Base-by-base conservation (phyloP, 164 flowering plant species). In the Magnolia sinica region DNA sequence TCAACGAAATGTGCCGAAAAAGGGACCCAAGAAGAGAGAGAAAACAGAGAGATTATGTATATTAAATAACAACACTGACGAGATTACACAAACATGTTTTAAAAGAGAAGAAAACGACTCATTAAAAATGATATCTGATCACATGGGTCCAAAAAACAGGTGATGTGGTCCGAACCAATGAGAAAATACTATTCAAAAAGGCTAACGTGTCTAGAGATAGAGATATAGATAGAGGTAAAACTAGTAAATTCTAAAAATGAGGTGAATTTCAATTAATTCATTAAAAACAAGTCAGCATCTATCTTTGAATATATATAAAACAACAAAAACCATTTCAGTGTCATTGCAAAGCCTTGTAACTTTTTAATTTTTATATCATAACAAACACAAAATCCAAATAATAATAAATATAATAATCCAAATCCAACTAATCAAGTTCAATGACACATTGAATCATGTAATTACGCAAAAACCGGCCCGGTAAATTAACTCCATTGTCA, bases 151-250 rank as follows among this genome's bases (percentile, higher is more conserved):
- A 70, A 55, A 37, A 67, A 19, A 29, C 2, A 31, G 64, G 65
- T 75, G 66, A 78, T 82, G 67, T 72, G 73, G 77, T 66, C 45
- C 37, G 70, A 78, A 69, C 81, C 81, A 78, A 79, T 77, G 73
- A 76, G 45, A 70, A 68, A 49, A 68, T 45, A 73, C 11, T 70
- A 51, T 76, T 72, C 76, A 73, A 64, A 74, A 76, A 74, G 86
- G 76, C 81, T 75, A 82, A 81, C 52, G 70, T 70, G 55, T 72
- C 3, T 45, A 50, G 74, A 31, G n/a, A n/a, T 11, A 45, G 68
- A 24, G 68, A 65, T 29, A 65, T 9, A 10, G 14, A 24, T 4
- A 65, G 19, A 65, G 4, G 68, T 65, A 65, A 65, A 59, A 59
- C 16, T 1, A 59, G 16, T 0, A 59, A 59, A 65, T 37, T 37